Percentiles rank a stretch among this genome's conserved stretches.
Evolutionary conservation across 2,329 filamentous ascomycete species (phyloP).

Genomic region (Microcera coccophila): DNA sequence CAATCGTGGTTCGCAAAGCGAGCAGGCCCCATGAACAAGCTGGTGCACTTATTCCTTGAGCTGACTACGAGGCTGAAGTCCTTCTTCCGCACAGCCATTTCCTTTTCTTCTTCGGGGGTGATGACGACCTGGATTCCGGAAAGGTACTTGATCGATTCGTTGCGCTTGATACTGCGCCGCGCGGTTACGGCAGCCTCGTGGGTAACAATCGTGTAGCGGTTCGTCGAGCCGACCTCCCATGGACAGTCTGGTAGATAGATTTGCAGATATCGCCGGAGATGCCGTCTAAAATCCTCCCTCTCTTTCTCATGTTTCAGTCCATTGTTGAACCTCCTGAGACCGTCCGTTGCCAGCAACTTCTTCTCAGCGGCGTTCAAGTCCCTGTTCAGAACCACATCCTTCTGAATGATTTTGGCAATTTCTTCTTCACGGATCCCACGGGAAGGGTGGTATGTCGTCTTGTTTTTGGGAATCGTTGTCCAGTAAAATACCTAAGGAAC

Average conservation of each 20-base stretch:
- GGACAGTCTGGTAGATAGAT: conserved; percentile 93
- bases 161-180: conserved; percentile 70
- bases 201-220: conserved; percentile 86
- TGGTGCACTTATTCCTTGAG: conserved; percentile 83
- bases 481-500: conserved; percentile 84
- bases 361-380: conserved; percentile 67
- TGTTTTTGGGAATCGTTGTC: conserved; percentile 94
- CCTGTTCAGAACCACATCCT: conserved; percentile 69
- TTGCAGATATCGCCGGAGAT: conserved; percentile 84
- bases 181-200: conserved; percentile 88
- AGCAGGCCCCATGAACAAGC: conserved; percentile 89
- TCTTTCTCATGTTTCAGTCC: conserved; percentile 70
- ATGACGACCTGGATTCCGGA: conserved; percentile 89
- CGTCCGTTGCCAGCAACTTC: conserved; percentile 67
- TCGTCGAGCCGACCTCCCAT: conserved; percentile 87
- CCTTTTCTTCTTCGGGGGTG: conserved; percentile 83
- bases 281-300: conserved; percentile 78
- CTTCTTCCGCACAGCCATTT: conserved; percentile 74
- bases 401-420: conserved; percentile 57
- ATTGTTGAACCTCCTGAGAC: conserved; percentile 67
- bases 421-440: conserved; percentile 69
- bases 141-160: conserved; percentile 86
- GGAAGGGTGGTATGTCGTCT: conserved; percentile 77
- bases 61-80: conserved; percentile 98
- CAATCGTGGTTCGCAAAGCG: conserved; percentile 98